A percentile compares a stretch with the other conserved stretches of the same genome.
Conservation (phyloP, 352 stramenopile genomes). For the Phytophthora rubi region DNA sequence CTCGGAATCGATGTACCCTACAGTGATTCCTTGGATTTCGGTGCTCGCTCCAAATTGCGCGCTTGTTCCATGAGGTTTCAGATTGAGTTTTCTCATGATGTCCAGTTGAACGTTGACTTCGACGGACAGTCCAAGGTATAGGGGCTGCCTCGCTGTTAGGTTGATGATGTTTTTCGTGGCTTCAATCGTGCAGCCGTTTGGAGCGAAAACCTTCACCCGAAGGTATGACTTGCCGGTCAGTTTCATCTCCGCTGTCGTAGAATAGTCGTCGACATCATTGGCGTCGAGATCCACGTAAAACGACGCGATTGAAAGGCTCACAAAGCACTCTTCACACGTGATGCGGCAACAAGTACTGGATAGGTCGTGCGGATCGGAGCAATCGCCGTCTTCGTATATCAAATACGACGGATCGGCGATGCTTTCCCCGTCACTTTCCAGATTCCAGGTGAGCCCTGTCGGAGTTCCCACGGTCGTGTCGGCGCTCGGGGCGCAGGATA, state of each 20-base stretch:
- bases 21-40: background rate
- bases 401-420: background rate
- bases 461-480: background rate
- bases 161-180: background rate
- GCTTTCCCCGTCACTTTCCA: background rate
- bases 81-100: background rate
- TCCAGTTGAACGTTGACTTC: slow-evolving; percentile 3
- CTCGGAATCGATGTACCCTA: background rate
- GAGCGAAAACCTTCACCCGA: slow-evolving; percentile 6
- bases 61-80: slow-evolving; percentile 4
- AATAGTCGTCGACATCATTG: background rate
- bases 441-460: background rate
- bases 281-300: background rate
- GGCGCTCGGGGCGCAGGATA: background rate
- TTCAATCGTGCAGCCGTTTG: slow-evolving; percentile 8
- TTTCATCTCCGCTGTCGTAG: slow-evolving; percentile 6
- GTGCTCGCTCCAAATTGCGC: slow-evolving; percentile 1
- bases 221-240: slow-evolving; percentile 1
- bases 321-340: slow-evolving; percentile 1
- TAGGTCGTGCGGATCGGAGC: background rate
- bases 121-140: background rate
- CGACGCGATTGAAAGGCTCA: slow-evolving; percentile 4
- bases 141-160: background rate
- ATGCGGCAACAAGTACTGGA: slow-evolving; percentile 2
- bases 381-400: slow-evolving; percentile 1